Percentiles rank a stretch among this genome's conserved stretches.
Evolutionary conservation across 2,329 filamentous ascomycete genomes (phyloP).

Genomic region (Bipolaris zeicola): DNA sequence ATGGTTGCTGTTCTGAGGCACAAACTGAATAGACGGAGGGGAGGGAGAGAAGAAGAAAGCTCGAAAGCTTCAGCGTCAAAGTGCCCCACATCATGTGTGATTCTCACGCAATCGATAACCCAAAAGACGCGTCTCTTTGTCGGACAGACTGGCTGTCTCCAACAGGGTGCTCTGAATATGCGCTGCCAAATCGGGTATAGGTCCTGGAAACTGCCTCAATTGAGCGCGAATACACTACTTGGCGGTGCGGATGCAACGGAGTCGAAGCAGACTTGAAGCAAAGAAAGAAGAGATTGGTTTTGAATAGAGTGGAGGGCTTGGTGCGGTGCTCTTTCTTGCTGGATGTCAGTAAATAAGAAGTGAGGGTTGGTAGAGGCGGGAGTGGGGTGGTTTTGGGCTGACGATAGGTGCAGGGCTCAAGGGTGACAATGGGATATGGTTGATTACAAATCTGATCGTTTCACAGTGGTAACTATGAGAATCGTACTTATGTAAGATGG

Average conservation of each 20-base stretch:
- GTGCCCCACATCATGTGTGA: constrained; percentile 34
- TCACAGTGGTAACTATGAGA: too few species aligned
- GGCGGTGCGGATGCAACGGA: not conserved
- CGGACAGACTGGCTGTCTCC: constrained; percentile 20
- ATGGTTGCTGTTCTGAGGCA: constrained; percentile 43
- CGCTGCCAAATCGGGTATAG: constrained; percentile 24
- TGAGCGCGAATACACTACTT: constrained; percentile 20
- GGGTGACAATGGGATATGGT: too few species aligned
- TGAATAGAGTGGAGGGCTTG: not conserved
- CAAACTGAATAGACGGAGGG: constrained; percentile 15
- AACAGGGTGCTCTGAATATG: constrained; percentile 40
- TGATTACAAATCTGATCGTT: too few species aligned
- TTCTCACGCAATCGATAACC: constrained; percentile 14
- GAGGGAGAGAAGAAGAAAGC: constrained; percentile 26
- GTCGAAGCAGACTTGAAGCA: too few species aligned
- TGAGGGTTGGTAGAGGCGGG: not conserved
- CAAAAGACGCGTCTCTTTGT: constrained; percentile 18
- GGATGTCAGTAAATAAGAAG: not conserved
- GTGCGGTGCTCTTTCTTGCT: not conserved
- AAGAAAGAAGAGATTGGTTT: not conserved
- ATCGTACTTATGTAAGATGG: too few species aligned
- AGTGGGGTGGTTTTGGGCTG: not conserved
- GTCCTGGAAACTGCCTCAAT: constrained; percentile 42
- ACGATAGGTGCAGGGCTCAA: not conserved
- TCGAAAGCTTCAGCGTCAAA: constrained; percentile 10